These are phyloP conservation scores for Alternaria gaisen DNA, from an alignment of 2,329 filamentous ascomycete species.

Conservation along the genomic window DNA sequence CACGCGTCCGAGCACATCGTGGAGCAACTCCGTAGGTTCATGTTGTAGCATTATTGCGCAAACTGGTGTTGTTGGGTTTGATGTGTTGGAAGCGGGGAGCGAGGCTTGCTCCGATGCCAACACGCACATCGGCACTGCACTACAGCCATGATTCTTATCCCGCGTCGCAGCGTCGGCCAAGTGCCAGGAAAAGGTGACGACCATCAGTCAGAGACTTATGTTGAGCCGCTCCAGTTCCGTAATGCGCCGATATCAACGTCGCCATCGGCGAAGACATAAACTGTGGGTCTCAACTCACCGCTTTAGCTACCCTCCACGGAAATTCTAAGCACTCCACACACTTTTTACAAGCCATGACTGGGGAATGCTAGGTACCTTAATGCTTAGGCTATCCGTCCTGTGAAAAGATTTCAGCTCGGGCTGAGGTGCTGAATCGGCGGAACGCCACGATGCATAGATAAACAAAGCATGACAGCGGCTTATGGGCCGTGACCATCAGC, in stretches of 20 bases:
- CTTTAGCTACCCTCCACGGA: conserved; percentile 8
- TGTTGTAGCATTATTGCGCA: background rate
- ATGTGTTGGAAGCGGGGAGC: background rate
- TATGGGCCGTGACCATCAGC: conserved; percentile 7
- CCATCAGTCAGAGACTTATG: background rate
- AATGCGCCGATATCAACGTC: conserved; percentile 6
- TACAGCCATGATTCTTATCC: conserved; percentile 10
- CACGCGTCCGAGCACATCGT: background rate
- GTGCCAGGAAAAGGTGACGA: background rate
- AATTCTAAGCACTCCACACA: background rate
- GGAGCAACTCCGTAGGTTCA: background rate
- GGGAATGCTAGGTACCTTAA: conserved; percentile 4
- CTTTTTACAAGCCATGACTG: background rate
- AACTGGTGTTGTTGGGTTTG: background rate
- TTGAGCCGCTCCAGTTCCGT: conserved; percentile 8
- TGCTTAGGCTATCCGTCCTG: background rate
- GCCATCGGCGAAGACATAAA: conserved; percentile 8
- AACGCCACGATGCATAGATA: conserved; percentile 14
- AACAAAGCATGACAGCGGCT: background rate
- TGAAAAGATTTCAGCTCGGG: conserved; percentile 3
- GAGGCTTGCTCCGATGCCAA: conserved; percentile 7
- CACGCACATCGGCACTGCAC: conserved; percentile 1
- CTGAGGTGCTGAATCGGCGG: background rate
- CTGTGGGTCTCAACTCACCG: conserved; percentile 16
- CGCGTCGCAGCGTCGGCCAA: conserved; percentile 8